Base-by-base conservation (phyloP, 2,329 filamentous ascomycete genomes). In the Colletotrichum gloeosporioides region DNA sequence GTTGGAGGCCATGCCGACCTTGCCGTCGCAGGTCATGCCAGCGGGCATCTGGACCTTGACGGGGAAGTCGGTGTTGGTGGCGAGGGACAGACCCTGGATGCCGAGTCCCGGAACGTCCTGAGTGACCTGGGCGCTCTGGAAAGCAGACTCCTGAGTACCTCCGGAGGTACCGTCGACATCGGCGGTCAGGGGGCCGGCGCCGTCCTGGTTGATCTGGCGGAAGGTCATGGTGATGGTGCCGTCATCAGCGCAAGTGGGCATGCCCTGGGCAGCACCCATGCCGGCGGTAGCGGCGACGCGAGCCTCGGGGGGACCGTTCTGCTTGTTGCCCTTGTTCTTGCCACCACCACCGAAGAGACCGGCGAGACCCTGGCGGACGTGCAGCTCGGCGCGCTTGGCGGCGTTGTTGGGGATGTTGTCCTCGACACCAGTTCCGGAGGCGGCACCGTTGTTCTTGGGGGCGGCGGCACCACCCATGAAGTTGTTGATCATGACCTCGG, bases 151-250 rank as follows among this genome's bases (percentile, higher is more conserved):
- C 80, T 93, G 90, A 6, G 89, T 91, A 70, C 92, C 93, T 39
- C 91, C 92, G 3, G 92, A 93, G 31, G 92, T 93, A 57, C 87
- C 84, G 80, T 94, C 92, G 65, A 94, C 86, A 59, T 87, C 86
- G 10, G 92, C 92, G 34, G 86, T 89, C 64, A 94, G 85, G 2
- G 92, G 92, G 3, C 92, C 93, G 1, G 92, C 93, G 27, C 92
- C 92, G 79, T 94, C 92, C 83, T 94, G 92, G 88, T 94, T 94
- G 86, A 94, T 90, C 86, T 94, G 91, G 83, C 92, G 92, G 86
- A 91, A 94, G 76, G 89, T 92, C 89, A 94, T 89, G 74, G 87
- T 89, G 82, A 94, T 86, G 32, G 88, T 88, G 77, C 93, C 92
- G 71, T 92, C 88, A 75, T 93, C 90, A 25, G 87, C 84, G 74